Evolutionary conservation across 345 rosid species (phyloP), one percentile per base, ranked within the genome.

Genomic region (Triadica sebifera): DNA sequence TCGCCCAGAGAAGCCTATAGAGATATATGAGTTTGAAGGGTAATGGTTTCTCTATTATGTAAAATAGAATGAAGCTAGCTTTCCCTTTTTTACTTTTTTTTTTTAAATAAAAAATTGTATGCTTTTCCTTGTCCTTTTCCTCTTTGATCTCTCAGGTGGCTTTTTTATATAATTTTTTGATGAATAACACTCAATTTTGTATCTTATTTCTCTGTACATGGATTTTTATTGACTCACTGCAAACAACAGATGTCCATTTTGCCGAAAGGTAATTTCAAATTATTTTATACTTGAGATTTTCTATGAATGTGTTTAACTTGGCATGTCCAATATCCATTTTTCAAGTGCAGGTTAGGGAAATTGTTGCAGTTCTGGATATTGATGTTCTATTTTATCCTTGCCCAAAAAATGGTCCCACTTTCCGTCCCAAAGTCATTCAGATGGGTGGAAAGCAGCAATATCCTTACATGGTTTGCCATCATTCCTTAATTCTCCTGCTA

Each of bases 11-110:
- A 92, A 89, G 77, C 93, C 97, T 16, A 91, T 94, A 6, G 97
- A 90, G 87, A 88, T 92, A 51, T 94, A 94, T 25, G 98, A 94
- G 80, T 94, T 91, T 82, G 98, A 92, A 87, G 78, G 98, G 98
- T 92, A 85, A 41, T 38, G 19, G 37, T 47, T 55, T 64, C 71
- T 50, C 5, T 6, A 37, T 39, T 12, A 52, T 70, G 73, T 43
- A 9, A 37, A n/a, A 17, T 56, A 0, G n/a, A n/a, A 22, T 50
- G 47, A 46, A 45, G 34, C 34, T 29, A 63, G 37, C 51, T 13
- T 56, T 62, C 70, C 13, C 12, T 37, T 43, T 43, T 10, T 41
- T 6, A 1, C 9, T 43, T 43, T 43, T 43, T 4, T 4, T 43
- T 17, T 49, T 0, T 25, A 57, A 38, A 63, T 29, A 38, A 37